Evolutionary conservation across 768 basidiomycete species (phyloP), one percentile per base, ranked within the genome.

Genomic region (Leccinum uliginosum): DNA sequence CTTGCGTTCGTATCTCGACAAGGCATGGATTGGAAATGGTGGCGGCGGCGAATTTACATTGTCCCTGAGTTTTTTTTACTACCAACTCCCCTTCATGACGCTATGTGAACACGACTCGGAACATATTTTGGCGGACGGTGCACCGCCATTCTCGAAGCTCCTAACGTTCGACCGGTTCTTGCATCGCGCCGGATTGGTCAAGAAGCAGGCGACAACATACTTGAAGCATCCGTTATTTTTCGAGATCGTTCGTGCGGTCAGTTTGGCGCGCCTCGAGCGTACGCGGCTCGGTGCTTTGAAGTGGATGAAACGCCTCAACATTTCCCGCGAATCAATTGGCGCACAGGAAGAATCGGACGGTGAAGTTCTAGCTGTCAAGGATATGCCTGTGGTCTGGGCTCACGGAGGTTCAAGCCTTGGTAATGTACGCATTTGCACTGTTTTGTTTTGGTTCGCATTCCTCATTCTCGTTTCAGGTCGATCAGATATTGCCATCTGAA

Each of bases 1-100:
- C 64, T 54, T 82, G 32, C 73, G 84, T 2, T 77, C 79, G 4
- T 76, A 75, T 59, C 74, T 83, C 24, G 76, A 81, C 62, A 60
- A 65, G 27, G 62, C 72, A 6, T 83, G 83, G 83, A 71, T 73
- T 49, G 59, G 72, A 9, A 63, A 57, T 2, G 81, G 82, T 0
- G 83, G 83, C 6, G 64, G 63, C 2, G 66, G 62, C 7, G 78
- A 78, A 52, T 75, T 78, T n/a, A 70, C 70, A 26, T 60, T 79
- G 26, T 71, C 74, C 8, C 73, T 82, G 45, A 73, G 76, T 19
- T 81, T 76, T 56, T 80, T 75, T 62, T 72, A 66, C 43, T 75
- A 72, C 56, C 72, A 67, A 24, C 71, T 82, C 12, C 77, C 80
- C 0, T 80, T 77, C 59, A 78, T 82, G 71, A 80, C 82, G 6